Base-by-base conservation (phyloP, 2,329 filamentous ascomycete genomes). In the Cordyceps tenuipes region DNA sequence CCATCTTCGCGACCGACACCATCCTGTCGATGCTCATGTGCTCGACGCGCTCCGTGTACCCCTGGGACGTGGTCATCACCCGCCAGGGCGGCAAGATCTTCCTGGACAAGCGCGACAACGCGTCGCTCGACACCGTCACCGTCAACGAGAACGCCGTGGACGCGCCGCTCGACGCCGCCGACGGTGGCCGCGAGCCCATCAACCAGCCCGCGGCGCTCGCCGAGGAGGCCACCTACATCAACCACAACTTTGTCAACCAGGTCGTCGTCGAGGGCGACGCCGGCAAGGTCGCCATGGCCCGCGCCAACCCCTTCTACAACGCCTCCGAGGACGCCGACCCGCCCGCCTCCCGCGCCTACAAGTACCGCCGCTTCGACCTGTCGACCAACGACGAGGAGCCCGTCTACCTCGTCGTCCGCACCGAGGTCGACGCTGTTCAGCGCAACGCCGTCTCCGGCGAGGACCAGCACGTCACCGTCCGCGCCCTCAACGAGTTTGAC, bases 1-100 rank as follows among this genome's bases (percentile, higher is more conserved):
- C 90, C 67, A 93, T 99, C 70, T 99, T 97, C 72, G 91, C 94
- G 64, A 97, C 94, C 49, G 92, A 97, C 75, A 96, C 88, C 77
- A 92, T 99, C 69, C 85, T 99, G 62, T 97, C 93, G 66, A 97
- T 97, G 91, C 87, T 99, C 69, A 99, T 99, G 94, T 99, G 94
- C 77, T 87, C 94, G 56, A 90, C 94, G 62, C 90, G 95, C 70
- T 96, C 91, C 61, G 90, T 99, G 64, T 97, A 97, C 81, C 92
- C 92, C 48, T 99, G 94, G 94, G 94, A 99, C 76, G 87, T 99
- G 69, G 88, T 99, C 72, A 95, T 99, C 70, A 81, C 91, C 64
- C 87, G 90, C 75, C 91, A 95, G 74, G 91, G 89, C 74, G 90
- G 92, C 85, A 97, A 97, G 84, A 86, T 99, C 76, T 99, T 91